Evolutionary conservation across 768 basidiomycete genomes (phyloP), one percentile per base, ranked within the genome.

Genomic region (Leccinum broughii): DNA sequence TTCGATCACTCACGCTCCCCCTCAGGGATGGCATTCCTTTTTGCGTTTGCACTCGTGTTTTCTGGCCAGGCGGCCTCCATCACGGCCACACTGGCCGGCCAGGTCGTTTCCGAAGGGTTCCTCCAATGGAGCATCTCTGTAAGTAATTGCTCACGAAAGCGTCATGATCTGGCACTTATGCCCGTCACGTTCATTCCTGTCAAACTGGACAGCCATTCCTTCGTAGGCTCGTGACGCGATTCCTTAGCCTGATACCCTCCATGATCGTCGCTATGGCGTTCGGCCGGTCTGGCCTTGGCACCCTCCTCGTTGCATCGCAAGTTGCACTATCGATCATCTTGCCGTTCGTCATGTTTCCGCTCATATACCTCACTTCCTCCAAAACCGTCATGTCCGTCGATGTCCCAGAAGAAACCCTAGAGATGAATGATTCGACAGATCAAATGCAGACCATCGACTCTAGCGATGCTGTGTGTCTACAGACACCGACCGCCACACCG

Each of bases 61-160:
- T 73, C 78, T 4, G 82, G 82, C 13, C 80, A 84, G 66, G 76
- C 76, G n/a, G 82, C 82, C 1, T 76, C 76, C 20, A 76, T 84
- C 59, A 82, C 81, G 0, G 80, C 78, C 11, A 83, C 82, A 1
- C 67, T 83, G 14, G 74, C 79, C 0, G 80, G 82, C 2, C 81
- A 83, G 59, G 74, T 83, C 51, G 77, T 84, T 46, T 75, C 75
- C 15, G 80, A 83, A 60, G 82, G 81, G 3, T 79, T 81, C 58
- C 73, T 82, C 64, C 70, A 76, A n/a, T 82, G 81, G 81, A 72
- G 72, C 24, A 77, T 80, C 10, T 78, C 76, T 64, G 71, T 72
- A 62, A 20, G 66, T 55, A 3, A 10, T 44, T 39, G 30, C 35
- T 44, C 35, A 1, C 10, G 10, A 28, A 32, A 15, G 2, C 4